These are phyloP conservation scores for Coemansia sp. DNA, from an alignment of 192 early-diverging fungal species.

Conservation along the genomic window DNA sequence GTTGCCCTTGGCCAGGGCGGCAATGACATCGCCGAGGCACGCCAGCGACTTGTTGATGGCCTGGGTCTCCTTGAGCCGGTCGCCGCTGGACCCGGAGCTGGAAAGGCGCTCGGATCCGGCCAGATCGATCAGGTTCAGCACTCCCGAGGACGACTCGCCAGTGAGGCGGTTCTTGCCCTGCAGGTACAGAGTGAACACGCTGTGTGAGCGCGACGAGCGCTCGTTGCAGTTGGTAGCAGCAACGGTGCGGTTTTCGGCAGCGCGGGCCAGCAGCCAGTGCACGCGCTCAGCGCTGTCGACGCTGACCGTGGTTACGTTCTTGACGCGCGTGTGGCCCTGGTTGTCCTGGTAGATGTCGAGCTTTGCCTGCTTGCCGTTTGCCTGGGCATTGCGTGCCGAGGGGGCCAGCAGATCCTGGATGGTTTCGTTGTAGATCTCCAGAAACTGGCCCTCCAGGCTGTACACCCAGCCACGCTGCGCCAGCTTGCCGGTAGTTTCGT, in stretches of 20 bases:
- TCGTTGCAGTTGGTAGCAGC: conserved; percentile 93
- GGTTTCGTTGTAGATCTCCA: conserved; percentile 97
- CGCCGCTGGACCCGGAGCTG: conserved; percentile 77
- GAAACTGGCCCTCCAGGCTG: conserved; percentile 78
- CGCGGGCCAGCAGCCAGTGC: conserved; percentile 66
- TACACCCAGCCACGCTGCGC: conserved; percentile 86
- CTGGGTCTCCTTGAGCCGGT: conserved; percentile 87
- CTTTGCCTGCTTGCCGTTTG: conserved; percentile 57
- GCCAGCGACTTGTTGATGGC: conserved; percentile 95
- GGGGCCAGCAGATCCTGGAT: conserved; percentile 77
- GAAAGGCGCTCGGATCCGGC: conserved; percentile 91
- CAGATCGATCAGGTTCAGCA: conserved; percentile 91
- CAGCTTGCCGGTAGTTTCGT: conserved; percentile 66
- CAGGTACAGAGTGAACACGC: conserved; percentile 86
- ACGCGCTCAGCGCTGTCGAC: conserved; percentile 76
- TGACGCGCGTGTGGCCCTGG: conserved; percentile 73
- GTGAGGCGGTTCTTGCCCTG: conserved; percentile 72
- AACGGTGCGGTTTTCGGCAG: conserved; percentile 81
- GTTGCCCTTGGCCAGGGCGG: conserved; percentile 72
- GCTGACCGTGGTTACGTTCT: conserved; percentile 67
- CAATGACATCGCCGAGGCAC: conserved; percentile 89
- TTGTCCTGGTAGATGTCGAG: conserved; percentile 83
- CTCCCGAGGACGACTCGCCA: conserved; percentile 67
- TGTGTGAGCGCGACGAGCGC: conserved; percentile 88
- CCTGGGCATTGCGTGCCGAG: conserved; percentile 14